Evolutionary conservation across 345 rosid species (phyloP).

Genomic region (Dipteronia sinensis): DNA sequence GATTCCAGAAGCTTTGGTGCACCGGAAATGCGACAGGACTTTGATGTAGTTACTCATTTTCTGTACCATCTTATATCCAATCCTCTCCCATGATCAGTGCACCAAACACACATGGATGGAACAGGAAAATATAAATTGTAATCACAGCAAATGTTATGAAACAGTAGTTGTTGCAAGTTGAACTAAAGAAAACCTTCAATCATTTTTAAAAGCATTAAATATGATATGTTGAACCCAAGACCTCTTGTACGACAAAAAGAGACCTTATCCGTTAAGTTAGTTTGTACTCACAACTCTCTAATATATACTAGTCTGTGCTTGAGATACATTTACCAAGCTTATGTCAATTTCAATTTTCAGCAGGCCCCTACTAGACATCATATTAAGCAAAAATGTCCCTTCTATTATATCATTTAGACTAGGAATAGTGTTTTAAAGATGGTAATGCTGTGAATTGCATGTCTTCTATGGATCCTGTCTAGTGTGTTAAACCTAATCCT

Average conservation of each 20-base stretch:
- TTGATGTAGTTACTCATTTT: too few species aligned
- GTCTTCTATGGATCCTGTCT: neutral
- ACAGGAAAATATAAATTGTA: too few species aligned
- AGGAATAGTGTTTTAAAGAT: neutral
- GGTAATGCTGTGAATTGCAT: neutral
- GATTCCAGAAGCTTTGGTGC: neutral
- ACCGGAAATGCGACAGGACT: too few species aligned
- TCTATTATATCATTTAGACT: neutral
- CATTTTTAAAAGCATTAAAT: neutral
- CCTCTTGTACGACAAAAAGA: neutral
- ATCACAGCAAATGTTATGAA: neutral
- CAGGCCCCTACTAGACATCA: neutral
- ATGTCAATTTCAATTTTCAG: neutral
- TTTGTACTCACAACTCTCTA: neutral
- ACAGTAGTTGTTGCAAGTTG: neutral
- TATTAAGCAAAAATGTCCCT: neutral
- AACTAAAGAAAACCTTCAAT: neutral
- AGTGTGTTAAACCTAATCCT: too few species aligned
- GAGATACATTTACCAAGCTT: neutral
- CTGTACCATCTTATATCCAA: too few species aligned
- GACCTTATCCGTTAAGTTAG: neutral
- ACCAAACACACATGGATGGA: too few species aligned
- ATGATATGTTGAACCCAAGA: neutral
- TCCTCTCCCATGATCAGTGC: too few species aligned
- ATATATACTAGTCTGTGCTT: neutral